phyloP scores from a whole-genome alignment of 495 filamentous ascomycete genomes.

The Pseudevernia furfuracea region DNA sequence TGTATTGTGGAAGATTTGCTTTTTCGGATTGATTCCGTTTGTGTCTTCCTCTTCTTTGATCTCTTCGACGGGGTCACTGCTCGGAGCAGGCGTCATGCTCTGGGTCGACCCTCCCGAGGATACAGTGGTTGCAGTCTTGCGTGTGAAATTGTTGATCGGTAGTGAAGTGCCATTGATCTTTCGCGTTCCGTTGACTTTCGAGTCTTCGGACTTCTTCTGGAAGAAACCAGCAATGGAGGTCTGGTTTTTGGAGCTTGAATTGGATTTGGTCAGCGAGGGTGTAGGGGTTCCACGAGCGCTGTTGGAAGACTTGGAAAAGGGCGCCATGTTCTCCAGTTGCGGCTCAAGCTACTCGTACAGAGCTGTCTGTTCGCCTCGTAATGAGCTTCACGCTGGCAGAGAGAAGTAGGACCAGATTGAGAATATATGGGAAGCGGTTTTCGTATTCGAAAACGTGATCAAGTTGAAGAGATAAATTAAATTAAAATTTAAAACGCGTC shows the following conservation, averaged over 20 bases:
- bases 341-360: neutral
- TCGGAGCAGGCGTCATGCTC: conserved; percentile 67
- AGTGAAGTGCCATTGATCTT: conserved; percentile 36
- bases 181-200: conserved; percentile 37
- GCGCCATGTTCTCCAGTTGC: conserved; percentile 9
- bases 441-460: too few relatives aligned
- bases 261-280: conserved; percentile 41
- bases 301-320: conserved; percentile 19
- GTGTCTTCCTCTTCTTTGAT: conserved; percentile 34
- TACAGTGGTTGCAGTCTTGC: conserved; percentile 26
- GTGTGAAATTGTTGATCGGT: conserved; percentile 12
- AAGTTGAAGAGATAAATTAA: too few relatives aligned
- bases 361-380: neutral
- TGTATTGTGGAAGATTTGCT: neutral
- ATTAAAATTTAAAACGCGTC: too few relatives aligned
- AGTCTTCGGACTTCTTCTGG: conserved; percentile 52
- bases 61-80: conserved; percentile 54
- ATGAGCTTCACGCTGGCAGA: neutral
- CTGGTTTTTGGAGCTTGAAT: conserved; percentile 56
- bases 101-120: conserved; percentile 39
- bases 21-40: conserved; percentile 27
- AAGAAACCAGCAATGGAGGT: conserved; percentile 84
- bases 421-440: too few relatives aligned
- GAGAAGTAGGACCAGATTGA: neutral
- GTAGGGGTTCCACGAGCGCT: conserved; percentile 24